Evolutionary conservation across 192 early-diverging fungal genomes (phyloP).

Genomic region (Dissophora globulifera): DNA sequence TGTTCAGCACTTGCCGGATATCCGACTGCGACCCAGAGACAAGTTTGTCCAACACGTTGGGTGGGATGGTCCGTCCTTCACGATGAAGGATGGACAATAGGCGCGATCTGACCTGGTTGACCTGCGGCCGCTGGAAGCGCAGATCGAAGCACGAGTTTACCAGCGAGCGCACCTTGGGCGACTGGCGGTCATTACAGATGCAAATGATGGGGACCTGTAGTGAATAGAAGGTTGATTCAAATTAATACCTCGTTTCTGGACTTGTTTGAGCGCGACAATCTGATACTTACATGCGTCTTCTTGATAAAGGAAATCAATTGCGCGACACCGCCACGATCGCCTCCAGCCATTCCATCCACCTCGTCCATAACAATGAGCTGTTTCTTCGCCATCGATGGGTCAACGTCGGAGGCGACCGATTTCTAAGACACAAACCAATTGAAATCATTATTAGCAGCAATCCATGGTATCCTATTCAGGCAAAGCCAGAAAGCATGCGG

Average conservation of each 20-base stretch:
- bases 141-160: slow-evolving; percentile 87
- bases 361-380: slow-evolving; percentile 98
- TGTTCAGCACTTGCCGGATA: slow-evolving; percentile 96
- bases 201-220: slow-evolving; percentile 93
- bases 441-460: too few relatives aligned
- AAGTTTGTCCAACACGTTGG: slow-evolving; percentile 85
- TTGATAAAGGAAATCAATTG: slow-evolving; percentile 93
- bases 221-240: too few relatives aligned
- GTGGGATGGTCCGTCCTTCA: slow-evolving; percentile 79
- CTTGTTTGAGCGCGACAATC: too few relatives aligned
- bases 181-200: slow-evolving; percentile 96
- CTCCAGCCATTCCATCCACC: slow-evolving; percentile 98
- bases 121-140: slow-evolving; percentile 79
- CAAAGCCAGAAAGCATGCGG: not conserved
- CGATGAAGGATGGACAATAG: slow-evolving; percentile 75
- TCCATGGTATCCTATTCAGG: too few relatives aligned
- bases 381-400: slow-evolving; percentile 54
- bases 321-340: slow-evolving; percentile 91
- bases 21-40: slow-evolving; percentile 85
- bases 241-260: too few relatives aligned
- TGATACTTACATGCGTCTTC: slow-evolving; percentile 61
- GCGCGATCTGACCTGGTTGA: slow-evolving; percentile 76
- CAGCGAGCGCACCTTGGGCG: slow-evolving; percentile 86
- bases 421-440: too few relatives aligned
- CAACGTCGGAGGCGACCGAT: not conserved